Evolutionary conservation across 1,284 basidiomycete species (phyloP), one percentile per base, ranked within the genome.

Genomic region (Ganoderma boninense): DNA sequence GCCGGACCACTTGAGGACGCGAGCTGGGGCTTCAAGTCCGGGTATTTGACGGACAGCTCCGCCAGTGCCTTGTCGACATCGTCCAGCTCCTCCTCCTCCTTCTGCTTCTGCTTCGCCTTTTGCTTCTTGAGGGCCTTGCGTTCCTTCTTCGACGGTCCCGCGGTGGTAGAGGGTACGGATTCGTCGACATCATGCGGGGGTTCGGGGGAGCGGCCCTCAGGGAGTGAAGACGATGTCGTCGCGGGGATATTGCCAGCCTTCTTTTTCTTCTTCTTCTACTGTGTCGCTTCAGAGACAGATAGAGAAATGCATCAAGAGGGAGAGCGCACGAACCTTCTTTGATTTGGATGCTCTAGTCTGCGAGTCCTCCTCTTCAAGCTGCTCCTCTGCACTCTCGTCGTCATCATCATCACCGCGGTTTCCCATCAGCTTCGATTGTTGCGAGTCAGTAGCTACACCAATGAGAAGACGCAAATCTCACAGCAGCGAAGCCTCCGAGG

Each of bases 401-500:
- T 82, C 83, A 66, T 83, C 79, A 70, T 86, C 84, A 76, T 74
- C 84, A 76, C 73, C 29, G 54, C 79, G 74, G 76, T 78, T 74
- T 79, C 75, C 71, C 74, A 78, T 76, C 13, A 78, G 69, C 72
- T 76, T 18, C 8, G 38, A 6, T 54, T 4, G 32, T 1, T 10
- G 3, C 20, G 29, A 10, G 54, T 38, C 14, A 20, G 5, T 18
- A 4, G 11, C 57, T 2, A 10, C 52, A 8, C 6, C 20, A 61
- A 61, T 32, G 35, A 44, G 44, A 35, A 44, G 8, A 29, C 14
- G 29, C 7, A 11, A 7, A 32, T 82, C 87, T 77, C 71, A 92
- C 90, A 43, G 90, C 89, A 49, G 90, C 86, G 72, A 92, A 92
- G 16, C 87, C 85, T 38, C 81, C 69, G 52, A 77, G 81, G 77